Evolutionary conservation across 2,329 filamentous ascomycete genomes (phyloP).

Genomic region (Escovopsis sp.): DNA sequence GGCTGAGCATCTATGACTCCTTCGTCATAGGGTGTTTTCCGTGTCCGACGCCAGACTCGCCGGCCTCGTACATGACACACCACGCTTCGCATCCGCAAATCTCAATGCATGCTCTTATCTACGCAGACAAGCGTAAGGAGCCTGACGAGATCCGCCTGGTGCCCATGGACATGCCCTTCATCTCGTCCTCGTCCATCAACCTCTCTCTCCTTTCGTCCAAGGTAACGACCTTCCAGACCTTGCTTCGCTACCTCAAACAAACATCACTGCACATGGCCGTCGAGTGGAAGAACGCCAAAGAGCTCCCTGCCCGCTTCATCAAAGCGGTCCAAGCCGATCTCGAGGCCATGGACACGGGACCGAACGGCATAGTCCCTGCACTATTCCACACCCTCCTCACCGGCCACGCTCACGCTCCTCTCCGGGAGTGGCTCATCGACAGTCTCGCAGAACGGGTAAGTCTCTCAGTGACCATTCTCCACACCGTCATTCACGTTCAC

Average conservation of each 20-base stretch:
- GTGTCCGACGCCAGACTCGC: slow-evolving; percentile 24
- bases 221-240: slow-evolving; percentile 72
- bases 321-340: slow-evolving; percentile 64
- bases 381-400: slow-evolving; percentile 76
- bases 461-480: slow-evolving; percentile 1
- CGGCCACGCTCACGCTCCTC: slow-evolving; percentile 57
- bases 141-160: slow-evolving; percentile 37
- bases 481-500: slow-evolving; percentile 17
- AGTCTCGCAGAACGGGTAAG: slow-evolving; percentile 63
- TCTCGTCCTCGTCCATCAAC: slow-evolving; percentile 63
- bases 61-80: slow-evolving; percentile 25
- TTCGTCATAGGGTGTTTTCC: slow-evolving; percentile 60
- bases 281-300: slow-evolving; percentile 72
- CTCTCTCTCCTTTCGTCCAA: slow-evolving; percentile 75
- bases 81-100: slow-evolving; percentile 60
- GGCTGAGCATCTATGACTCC: slow-evolving; percentile 74
- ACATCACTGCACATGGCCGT: slow-evolving; percentile 62
- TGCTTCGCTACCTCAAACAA: slow-evolving; percentile 74
- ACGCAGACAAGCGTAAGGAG: slow-evolving; percentile 24
- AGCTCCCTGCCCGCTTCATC: slow-evolving; percentile 66
- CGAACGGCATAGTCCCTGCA: slow-evolving; percentile 51
- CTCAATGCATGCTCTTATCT: slow-evolving; percentile 62
- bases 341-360: slow-evolving; percentile 41
- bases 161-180: slow-evolving; percentile 70
- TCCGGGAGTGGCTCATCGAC: slow-evolving; percentile 82